Evolutionary conservation across 805 yeast genomes (phyloP), one percentile per base, ranked within the genome.

Genomic region (Kodamaea sagamina): DNA sequence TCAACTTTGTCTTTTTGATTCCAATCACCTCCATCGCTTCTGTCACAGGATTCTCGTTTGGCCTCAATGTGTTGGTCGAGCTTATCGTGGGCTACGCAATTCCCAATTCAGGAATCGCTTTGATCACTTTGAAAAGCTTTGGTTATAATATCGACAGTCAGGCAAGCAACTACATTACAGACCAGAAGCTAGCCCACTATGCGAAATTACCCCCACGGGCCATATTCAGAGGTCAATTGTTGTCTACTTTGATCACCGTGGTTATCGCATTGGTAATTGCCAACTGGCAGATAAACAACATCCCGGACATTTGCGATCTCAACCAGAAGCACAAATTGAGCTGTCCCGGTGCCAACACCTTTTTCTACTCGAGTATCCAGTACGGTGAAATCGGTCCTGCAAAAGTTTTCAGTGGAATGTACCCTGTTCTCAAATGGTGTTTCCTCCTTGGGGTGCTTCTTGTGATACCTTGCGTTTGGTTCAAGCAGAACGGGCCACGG

Each of bases 1-100:
- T 82, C 48, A 78, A 81, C 39, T 58, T 76, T 28, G 61, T 78
- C 10, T 76, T 82, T 55, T 62, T 84, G 38, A 63, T 83, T 35
- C 90, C 89, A 4, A 67, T 81, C 16, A 80, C 83, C 1, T 65
- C 84, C 13, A 71, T 84, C 40, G 77, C 74, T 13, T 83, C 87
- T 3, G 75, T 79, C 26, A 81, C 89, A 0, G 84, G 84, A 25
- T 63, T 74, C 67, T 54, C 72, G 1, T 75, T 82, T 44, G 84
- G 84, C 9, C 63, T 82, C 48, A 79, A 78, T 52, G 86, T 82
- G 4, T 58, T 84, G 41, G 75, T 83, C 3, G 88, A 83, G 55
- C 64, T 84, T 47, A 72, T 84, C 34, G 77, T 79, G 19, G 89
- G 88, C 2, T 82, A 80, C 58, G 72, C 82, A 47, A 67, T 78